These are phyloP conservation scores for Rhizopus delemar DNA, from an alignment of 371 early-diverging fungal species.

Conservation along the genomic window DNA sequence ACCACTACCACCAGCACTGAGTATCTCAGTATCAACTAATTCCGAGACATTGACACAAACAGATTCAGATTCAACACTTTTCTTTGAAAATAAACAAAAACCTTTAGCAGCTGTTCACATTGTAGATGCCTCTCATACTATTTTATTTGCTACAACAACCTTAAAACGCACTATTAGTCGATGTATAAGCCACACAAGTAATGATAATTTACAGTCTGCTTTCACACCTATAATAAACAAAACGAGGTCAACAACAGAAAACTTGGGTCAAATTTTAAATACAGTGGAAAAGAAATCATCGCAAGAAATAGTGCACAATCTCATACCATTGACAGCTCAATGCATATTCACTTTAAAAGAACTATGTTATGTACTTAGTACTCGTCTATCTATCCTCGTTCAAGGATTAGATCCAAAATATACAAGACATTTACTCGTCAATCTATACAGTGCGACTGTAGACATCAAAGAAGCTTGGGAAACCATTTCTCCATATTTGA, in stretches of 20 bases:
- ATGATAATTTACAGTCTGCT: conserved; percentile 24
- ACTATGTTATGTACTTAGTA: conserved; percentile 24
- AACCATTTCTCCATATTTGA: conserved; percentile 28
- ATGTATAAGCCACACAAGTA: conserved; percentile 27
- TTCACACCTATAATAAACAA: conserved; percentile 28
- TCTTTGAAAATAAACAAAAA: not conserved
- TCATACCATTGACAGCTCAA: conserved; percentile 13
- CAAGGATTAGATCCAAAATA: conserved; percentile 45
- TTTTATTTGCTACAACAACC: conserved; percentile 33
- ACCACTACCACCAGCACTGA: not conserved
- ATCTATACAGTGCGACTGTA: conserved; percentile 51
- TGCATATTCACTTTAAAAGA: conserved; percentile 31
- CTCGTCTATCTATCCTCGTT: conserved; percentile 29
- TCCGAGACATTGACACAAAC: not conserved
- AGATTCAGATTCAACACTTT: not conserved
- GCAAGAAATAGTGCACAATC: conserved; percentile 12
- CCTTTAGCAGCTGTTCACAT: not conserved
- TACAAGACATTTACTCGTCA: conserved; percentile 46
- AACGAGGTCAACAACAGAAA: conserved; percentile 25
- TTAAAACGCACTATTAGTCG: conserved; percentile 31
- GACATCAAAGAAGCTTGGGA: conserved; percentile 59
- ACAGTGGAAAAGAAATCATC: conserved; percentile 9
- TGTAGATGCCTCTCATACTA: conserved; percentile 34
- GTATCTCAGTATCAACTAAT: not conserved
- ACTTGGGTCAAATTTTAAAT: conserved; percentile 18